These are phyloP conservation scores for Didymella segeticola DNA, from an alignment of 2,329 filamentous ascomycete genomes.

Conservation along the genomic window DNA sequence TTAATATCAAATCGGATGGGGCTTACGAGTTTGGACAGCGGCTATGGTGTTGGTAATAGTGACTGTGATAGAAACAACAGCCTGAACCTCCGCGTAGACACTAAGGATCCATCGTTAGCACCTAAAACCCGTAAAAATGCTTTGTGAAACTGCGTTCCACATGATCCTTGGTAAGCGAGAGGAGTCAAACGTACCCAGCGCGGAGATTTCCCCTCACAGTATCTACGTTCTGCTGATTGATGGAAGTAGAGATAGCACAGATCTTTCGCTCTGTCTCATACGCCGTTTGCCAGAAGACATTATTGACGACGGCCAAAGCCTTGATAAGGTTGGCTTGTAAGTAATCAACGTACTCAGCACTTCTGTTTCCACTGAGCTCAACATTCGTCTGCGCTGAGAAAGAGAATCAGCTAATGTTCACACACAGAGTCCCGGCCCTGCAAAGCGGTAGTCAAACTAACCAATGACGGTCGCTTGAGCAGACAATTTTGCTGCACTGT, in stretches of 20 bases:
- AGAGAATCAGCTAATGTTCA: neutral
- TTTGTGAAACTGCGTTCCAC: neutral
- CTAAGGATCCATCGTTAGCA: neutral
- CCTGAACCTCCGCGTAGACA: neutral
- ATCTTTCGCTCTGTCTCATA: constrained; percentile 1
- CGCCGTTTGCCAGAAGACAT: constrained; percentile 1
- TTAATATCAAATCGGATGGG: too few relatives aligned
- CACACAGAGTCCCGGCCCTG: too few relatives aligned
- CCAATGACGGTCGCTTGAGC: neutral
- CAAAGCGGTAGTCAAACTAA: too few relatives aligned
- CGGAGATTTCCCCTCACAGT: neutral
- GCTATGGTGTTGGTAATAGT: neutral
- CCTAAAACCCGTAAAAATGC: neutral
- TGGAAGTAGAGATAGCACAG: constrained; percentile 2
- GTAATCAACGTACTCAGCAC: neutral
- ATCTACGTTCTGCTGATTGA: constrained; percentile 8
- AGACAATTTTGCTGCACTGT: neutral
- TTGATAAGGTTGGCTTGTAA: neutral
- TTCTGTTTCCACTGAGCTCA: neutral
- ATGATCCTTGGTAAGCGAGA: neutral
- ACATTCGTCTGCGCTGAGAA: neutral
- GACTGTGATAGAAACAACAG: neutral
- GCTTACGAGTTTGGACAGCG: neutral
- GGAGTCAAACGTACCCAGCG: neutral
- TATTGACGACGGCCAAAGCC: neutral